Percentiles rank a stretch among this genome's conserved stretches.
These are phyloP conservation scores for Rhodomyrtus tomentosa DNA, from an alignment of 345 rosid genomes.

Conservation along the genomic window DNA sequence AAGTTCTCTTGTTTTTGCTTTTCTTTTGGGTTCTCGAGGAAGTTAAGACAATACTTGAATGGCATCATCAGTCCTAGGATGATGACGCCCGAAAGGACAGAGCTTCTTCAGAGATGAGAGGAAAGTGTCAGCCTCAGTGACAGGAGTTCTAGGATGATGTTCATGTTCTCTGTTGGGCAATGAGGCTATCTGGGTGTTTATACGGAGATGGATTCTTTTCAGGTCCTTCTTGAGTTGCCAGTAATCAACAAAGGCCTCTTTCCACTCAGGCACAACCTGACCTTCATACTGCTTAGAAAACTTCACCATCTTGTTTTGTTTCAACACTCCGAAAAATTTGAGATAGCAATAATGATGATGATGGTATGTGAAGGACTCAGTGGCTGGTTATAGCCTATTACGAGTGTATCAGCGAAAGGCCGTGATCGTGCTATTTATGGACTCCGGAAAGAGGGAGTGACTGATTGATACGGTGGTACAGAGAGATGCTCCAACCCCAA, in stretches of 20 bases:
- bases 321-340: not conserved
- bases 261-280: constrained; percentile 98
- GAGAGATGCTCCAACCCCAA: constrained; percentile 34
- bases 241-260: constrained; percentile 94
- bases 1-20: not conserved
- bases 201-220: constrained; percentile 35
- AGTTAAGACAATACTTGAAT: constrained; percentile 44
- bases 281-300: constrained; percentile 85
- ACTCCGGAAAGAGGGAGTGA: not conserved
- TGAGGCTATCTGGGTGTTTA: not conserved
- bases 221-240: constrained; percentile 82
- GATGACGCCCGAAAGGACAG: constrained; percentile 19
- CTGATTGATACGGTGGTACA: constrained; percentile 38
- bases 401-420: not conserved
- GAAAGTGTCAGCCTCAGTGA: constrained; percentile 6
- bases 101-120: constrained; percentile 37
- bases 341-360: not conserved
- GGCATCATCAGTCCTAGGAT: constrained; percentile 29
- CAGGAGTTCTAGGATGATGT: not conserved
- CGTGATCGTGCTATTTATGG: constrained; percentile 40
- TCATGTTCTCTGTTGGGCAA: not conserved
- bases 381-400: not conserved
- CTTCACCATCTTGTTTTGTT: constrained; percentile 50
- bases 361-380: not conserved
- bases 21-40: not conserved